Base-by-base conservation (phyloP, 768 basidiomycete genomes). In the Amanita brunnescens region DNA sequence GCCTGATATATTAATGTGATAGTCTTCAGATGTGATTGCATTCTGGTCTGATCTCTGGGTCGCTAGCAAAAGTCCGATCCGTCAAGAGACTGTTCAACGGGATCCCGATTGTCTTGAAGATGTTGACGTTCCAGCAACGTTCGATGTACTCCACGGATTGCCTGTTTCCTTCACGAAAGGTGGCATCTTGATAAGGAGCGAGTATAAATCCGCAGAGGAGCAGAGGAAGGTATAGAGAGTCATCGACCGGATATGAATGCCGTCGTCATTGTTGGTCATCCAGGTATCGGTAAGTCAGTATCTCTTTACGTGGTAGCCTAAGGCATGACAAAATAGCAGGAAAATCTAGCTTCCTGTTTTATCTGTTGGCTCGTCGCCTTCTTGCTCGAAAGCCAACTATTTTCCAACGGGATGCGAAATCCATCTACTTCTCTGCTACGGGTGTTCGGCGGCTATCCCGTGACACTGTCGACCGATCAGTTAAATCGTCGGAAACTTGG, bases 61-160 rank as follows among this genome's bases (percentile, higher is more conserved):
- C 51, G 41, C 40, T n/a, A n/a, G n/a, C n/a, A n/a, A n/a, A n/a
- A n/a, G n/a, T 44, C 51, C 41, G 32, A 34, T 52, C 21, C 33
- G 37, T 42, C 42, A 52, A 45, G 42, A 42, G 41, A 39, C 43
- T 46, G 51, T 52, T 33, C 26, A 44, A 21, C 50, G 50, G 32
- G 50, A 51, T 51, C 34, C 50, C 38, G 24, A 43, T 51, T 23
- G 38, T 42, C 32, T 52, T 35, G 42, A 23, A 16, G 51, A 52
- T 52, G 51, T 52, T 45, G 29, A 52, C 24, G 51, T 52, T 46
- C 41, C 51, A 52, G 41, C 14, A 37, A 52, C 41, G 38, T 47
- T 46, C 45, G 37, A 41, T 39, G 45, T 53, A 33, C 38, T 53
- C n/a, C 26, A 47, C 40, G 44, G 46, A 40, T 39, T 53, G 30